Conservation (phyloP, 768 basidiomycete genomes). For the Pleurotus tuoliensis region DNA sequence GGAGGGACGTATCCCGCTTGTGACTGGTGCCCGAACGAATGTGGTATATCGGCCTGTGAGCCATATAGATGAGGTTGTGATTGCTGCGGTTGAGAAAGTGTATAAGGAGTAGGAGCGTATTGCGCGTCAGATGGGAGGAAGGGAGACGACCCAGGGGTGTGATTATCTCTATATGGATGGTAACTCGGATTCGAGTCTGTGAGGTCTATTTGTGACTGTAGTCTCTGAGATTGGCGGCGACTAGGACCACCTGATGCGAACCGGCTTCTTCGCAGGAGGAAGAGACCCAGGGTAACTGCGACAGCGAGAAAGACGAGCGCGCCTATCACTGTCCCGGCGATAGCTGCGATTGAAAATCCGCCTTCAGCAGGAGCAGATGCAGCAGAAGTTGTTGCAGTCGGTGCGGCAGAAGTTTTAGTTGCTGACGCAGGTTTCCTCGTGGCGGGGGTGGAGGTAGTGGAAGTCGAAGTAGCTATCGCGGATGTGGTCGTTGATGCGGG, state of each 20-base stretch:
- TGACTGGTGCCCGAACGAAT: background rate
- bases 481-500: constrained; percentile 42
- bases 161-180: constrained; percentile 18
- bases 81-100: background rate
- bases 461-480: constrained; percentile 10
- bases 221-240: constrained; percentile 25
- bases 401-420: constrained; percentile 17
- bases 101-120: background rate
- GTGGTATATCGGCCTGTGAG: background rate
- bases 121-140: constrained; percentile 23
- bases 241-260: constrained; percentile 11
- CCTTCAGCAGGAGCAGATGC: constrained; percentile 15
- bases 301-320: constrained; percentile 50
- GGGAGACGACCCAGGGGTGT: constrained; percentile 19
- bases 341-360: constrained; percentile 37
- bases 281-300: constrained; percentile 45
- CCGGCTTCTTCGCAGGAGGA: constrained; percentile 39
- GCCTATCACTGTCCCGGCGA: constrained; percentile 52
- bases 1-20: background rate
- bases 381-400: constrained; percentile 22
- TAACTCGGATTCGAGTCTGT: constrained; percentile 18
- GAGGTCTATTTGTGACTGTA: constrained; percentile 36
- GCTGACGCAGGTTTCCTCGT: constrained; percentile 16
- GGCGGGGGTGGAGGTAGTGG: constrained; percentile 9
- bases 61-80: background rate